Conservation (phyloP, 1,284 basidiomycete species). For the Volvariella volvacea region DNA sequence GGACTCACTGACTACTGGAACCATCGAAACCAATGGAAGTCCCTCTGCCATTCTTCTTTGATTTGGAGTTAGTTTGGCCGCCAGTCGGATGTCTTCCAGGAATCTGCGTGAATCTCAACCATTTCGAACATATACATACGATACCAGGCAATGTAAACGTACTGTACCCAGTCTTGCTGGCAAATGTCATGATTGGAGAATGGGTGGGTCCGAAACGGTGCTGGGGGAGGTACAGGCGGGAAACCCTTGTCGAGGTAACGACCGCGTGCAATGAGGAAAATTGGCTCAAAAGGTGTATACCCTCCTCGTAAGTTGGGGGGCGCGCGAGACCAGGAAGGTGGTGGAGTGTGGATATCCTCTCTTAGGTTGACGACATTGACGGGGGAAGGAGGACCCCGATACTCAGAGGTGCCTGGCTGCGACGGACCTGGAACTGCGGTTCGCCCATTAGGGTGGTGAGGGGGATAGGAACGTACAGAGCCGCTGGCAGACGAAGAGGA, state of each 20-base stretch:
- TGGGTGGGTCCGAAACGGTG: slow-evolving; percentile 25
- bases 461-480: too few relatives aligned
- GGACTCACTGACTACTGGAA: slow-evolving; percentile 21
- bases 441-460: too few relatives aligned
- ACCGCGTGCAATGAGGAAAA: slow-evolving; percentile 21
- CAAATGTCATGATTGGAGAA: slow-evolving; percentile 31
- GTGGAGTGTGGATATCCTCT: neutral
- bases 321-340: slow-evolving; percentile 19
- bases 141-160: slow-evolving; percentile 4
- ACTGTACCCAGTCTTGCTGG: slow-evolving; percentile 34
- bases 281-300: slow-evolving; percentile 22
- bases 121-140: neutral
- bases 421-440: too few relatives aligned
- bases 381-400: neutral
- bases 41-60: slow-evolving; percentile 13
- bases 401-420: too few relatives aligned
- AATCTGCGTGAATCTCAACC: slow-evolving; percentile 19
- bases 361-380: neutral
- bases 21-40: slow-evolving; percentile 19
- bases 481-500: too few relatives aligned
- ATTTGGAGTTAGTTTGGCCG: slow-evolving; percentile 21
- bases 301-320: slow-evolving; percentile 12
- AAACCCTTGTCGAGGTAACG: slow-evolving; percentile 27
- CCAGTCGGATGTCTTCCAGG: slow-evolving; percentile 18
- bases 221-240: slow-evolving; percentile 20